Conservation (phyloP, 768 basidiomycete genomes). For the Amanita rimosa region DNA sequence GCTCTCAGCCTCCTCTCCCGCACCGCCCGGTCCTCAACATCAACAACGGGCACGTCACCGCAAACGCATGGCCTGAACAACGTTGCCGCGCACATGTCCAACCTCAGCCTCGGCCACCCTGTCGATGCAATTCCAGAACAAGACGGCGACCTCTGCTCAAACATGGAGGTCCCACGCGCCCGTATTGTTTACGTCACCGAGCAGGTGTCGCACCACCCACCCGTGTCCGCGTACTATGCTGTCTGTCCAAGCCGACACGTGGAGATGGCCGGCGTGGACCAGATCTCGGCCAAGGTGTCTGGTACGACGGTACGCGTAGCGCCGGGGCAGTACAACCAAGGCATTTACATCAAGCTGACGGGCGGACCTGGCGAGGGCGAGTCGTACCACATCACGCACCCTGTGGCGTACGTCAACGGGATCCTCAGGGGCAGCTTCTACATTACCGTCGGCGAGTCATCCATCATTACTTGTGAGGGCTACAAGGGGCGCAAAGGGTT, state of each 20-base stretch:
- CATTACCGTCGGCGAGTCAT: slow-evolving; percentile 72
- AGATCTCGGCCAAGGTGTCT: slow-evolving; percentile 87
- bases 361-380: slow-evolving; percentile 71
- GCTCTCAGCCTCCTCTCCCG: slow-evolving; percentile 47
- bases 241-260: slow-evolving; percentile 62
- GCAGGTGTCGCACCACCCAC: slow-evolving; percentile 96
- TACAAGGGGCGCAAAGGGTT: slow-evolving; percentile 29
- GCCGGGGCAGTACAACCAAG: slow-evolving; percentile 81
- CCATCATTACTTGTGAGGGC: slow-evolving; percentile 72
- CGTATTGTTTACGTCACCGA: slow-evolving; percentile 82
- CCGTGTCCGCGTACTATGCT: slow-evolving; percentile 79
- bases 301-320: slow-evolving; percentile 76
- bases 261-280: slow-evolving; percentile 76
- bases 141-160: slow-evolving; percentile 6
- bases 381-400: slow-evolving; percentile 82
- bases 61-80: slow-evolving; percentile 26
- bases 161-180: slow-evolving; percentile 27
- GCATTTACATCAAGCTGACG: slow-evolving; percentile 72
- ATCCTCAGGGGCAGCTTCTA: slow-evolving; percentile 89
- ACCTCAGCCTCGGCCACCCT: slow-evolving; percentile 38
- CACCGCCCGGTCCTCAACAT: slow-evolving; percentile 31
- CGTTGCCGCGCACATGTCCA: slow-evolving; percentile 47
- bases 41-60: slow-evolving; percentile 45
- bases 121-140: slow-evolving; percentile 13
- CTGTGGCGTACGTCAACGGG: slow-evolving; percentile 83